Conservation (phyloP, 768 basidiomycete genomes). For the Pulveroboletus ravenelii region DNA sequence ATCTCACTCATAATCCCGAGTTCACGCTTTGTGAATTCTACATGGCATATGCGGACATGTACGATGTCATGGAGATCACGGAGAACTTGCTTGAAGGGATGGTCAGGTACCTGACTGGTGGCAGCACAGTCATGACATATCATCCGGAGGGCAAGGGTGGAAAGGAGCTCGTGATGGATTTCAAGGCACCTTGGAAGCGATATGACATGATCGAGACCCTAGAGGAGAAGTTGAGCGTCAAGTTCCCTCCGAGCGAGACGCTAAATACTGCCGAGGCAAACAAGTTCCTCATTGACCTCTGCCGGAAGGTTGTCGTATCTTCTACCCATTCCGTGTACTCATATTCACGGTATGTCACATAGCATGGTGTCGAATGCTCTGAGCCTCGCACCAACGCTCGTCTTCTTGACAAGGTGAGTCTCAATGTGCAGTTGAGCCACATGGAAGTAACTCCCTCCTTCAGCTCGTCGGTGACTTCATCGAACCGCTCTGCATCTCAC, state of each 20-base stretch:
- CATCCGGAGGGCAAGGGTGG: constrained; percentile 94
- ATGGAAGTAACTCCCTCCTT: neutral
- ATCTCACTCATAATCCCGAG: constrained; percentile 98
- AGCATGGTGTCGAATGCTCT: constrained; percentile 96
- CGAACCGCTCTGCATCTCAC: constrained; percentile 93
- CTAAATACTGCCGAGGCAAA: constrained; percentile 86
- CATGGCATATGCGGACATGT: constrained; percentile 99
- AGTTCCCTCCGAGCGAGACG: constrained; percentile 89
- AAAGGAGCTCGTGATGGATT: constrained; percentile 73
- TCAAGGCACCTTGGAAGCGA: constrained; percentile 93
- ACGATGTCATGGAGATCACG: constrained; percentile 96
- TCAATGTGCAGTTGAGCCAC: neutral
- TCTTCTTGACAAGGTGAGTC: constrained; percentile 82
- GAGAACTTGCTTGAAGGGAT: constrained; percentile 86
- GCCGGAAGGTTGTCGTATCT: constrained; percentile 58
- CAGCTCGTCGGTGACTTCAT: constrained; percentile 98
- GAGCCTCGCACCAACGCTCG: constrained; percentile 95
- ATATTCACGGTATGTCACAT: neutral
- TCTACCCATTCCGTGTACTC: neutral
- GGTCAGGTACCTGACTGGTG: constrained; percentile 81
- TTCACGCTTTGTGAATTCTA: constrained; percentile 99
- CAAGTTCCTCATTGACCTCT: constrained; percentile 79
- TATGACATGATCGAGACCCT: constrained; percentile 98
- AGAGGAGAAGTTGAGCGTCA: constrained; percentile 88
- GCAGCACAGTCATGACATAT: constrained; percentile 73